Conservation (phyloP, 129 eudicot species). For the Escallonia herrerae region DNA sequence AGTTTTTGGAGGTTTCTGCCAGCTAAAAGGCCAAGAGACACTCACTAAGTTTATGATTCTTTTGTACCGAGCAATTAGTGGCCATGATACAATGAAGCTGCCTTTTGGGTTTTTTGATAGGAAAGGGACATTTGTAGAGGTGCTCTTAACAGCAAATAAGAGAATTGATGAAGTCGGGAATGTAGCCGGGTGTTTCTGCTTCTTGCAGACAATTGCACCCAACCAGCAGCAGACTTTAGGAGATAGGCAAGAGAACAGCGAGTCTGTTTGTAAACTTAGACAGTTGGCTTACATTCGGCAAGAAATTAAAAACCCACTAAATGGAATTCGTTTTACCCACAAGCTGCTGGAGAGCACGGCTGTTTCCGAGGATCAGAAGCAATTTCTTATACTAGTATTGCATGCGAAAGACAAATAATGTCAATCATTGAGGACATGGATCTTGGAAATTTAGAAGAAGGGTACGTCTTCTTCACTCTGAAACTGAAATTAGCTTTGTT, state of each 20-base stretch:
- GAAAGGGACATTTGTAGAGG: slow-evolving; percentile 43
- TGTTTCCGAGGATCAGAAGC: slow-evolving; percentile 42
- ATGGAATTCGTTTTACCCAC: slow-evolving; percentile 54
- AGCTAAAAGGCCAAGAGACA: slow-evolving; percentile 36
- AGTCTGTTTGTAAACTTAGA: slow-evolving; percentile 10
- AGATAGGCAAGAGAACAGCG: slow-evolving; percentile 12
- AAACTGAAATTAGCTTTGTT: background rate
- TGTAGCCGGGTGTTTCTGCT: slow-evolving; percentile 54
- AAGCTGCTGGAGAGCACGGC: slow-evolving; percentile 38
- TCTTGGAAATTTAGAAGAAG: slow-evolving; percentile 33
- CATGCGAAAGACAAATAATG: slow-evolving; percentile 57
- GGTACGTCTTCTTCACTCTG: slow-evolving; percentile 29
- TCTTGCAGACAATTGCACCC: slow-evolving; percentile 30
- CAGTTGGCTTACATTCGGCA: slow-evolving; percentile 49
- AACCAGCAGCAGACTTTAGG: slow-evolving; percentile 7
- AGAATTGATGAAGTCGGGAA: slow-evolving; percentile 37
- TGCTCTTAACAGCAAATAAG: slow-evolving; percentile 37
- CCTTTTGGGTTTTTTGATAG: slow-evolving; percentile 45
- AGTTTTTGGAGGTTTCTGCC: slow-evolving; percentile 55
- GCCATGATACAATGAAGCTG: slow-evolving; percentile 42
- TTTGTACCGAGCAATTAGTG: slow-evolving; percentile 38
- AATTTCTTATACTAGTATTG: slow-evolving; percentile 48
- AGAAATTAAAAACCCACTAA: slow-evolving; percentile 51
- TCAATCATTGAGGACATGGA: slow-evolving; percentile 34
- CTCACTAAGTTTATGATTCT: slow-evolving; percentile 42